These are phyloP conservation scores for Hypoxylon sp. DNA, from an alignment of 2,329 filamentous ascomycete species.

Conservation along the genomic window DNA sequence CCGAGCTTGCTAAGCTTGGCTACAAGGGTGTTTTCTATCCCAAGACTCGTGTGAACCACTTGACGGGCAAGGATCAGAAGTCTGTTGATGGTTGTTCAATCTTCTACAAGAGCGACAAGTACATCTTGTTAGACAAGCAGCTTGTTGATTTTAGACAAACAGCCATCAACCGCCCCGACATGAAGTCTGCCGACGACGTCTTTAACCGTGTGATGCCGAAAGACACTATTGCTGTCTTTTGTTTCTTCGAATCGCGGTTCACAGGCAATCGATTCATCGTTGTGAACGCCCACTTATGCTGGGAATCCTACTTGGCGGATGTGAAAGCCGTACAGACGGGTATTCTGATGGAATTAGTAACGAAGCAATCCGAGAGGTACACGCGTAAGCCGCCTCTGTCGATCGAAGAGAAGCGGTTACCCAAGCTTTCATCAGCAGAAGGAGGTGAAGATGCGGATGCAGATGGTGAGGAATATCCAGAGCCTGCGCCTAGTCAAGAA, in stretches of 20 bases:
- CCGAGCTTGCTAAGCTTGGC: constrained; percentile 85
- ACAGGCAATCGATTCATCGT: constrained; percentile 94
- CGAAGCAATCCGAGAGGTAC: constrained; percentile 87
- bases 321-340: constrained; percentile 98
- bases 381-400: constrained; percentile 75
- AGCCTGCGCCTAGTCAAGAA: constrained; percentile 84
- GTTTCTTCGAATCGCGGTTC: constrained; percentile 90
- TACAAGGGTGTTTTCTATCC: constrained; percentile 97
- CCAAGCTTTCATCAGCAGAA: constrained; percentile 60
- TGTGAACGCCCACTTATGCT: constrained; percentile 93
- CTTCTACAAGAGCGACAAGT: constrained; percentile 97
- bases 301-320: constrained; percentile 91
- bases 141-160: constrained; percentile 91
- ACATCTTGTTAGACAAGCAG: constrained; percentile 92
- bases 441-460: constrained; percentile 58
- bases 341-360: constrained; percentile 92
- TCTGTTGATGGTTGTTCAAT: constrained; percentile 96
- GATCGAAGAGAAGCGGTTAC: constrained; percentile 82
- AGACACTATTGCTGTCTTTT: constrained; percentile 94
- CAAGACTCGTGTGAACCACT: constrained; percentile 89
- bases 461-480: constrained; percentile 66
- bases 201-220: constrained; percentile 99
- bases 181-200: constrained; percentile 97
- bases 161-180: constrained; percentile 94
- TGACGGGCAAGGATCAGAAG: constrained; percentile 89